Evolutionary conservation across 2,329 filamentous ascomycete species (phyloP), one percentile per base, ranked within the genome.

Genomic region (Fusarium devonianum): DNA sequence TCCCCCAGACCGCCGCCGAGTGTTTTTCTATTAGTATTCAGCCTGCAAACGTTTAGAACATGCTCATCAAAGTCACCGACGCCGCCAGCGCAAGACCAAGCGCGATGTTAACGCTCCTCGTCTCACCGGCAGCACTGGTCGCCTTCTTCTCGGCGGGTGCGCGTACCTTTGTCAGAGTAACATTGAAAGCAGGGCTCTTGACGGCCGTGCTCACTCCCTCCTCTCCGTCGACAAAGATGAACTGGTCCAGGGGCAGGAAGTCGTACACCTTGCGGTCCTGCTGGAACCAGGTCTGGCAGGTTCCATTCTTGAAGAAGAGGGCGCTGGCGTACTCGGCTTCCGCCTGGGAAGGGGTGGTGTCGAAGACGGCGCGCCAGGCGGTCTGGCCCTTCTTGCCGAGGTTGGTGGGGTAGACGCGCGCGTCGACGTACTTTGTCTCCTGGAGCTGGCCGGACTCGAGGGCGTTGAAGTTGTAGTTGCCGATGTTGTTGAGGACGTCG

Each of bases 401-500:
- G 23, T 66, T 64, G 4, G 67, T 63, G 5, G 70, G 67, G 54
- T 70, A 71, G 2, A 71, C 34, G 10, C 69, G 60, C 2, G 61
- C 67, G 16, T 59, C 60, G 9, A 68, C 43, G 6, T 62, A 36
- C 1, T 55, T 25, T 6, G 32, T 34, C 23, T 53, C 28, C 2
- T 30, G 40, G 13, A 54, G 26, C 18, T 53, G 19, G 8, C 44
- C 47, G 7, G 53, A 46, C 17, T 53, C 50, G 3, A 57, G 33
- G 3, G 53, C 51, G n/a, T 42, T 40, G 28, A 62, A 57, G 29
- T 39, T 60, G 56, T 67, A 71, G 37, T 49, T 49, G 8, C 55
- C 56, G 30, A 73, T 72, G 38, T 74, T 70, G 43, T 60, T 51
- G 0, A 75, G 56, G 0, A 77, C 67, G 37, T 78, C 69, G 19